Evolutionary conservation across 192 early-diverging fungal genomes (phyloP), one percentile per base, ranked within the genome.

Genomic region (Coemansia furcata): DNA sequence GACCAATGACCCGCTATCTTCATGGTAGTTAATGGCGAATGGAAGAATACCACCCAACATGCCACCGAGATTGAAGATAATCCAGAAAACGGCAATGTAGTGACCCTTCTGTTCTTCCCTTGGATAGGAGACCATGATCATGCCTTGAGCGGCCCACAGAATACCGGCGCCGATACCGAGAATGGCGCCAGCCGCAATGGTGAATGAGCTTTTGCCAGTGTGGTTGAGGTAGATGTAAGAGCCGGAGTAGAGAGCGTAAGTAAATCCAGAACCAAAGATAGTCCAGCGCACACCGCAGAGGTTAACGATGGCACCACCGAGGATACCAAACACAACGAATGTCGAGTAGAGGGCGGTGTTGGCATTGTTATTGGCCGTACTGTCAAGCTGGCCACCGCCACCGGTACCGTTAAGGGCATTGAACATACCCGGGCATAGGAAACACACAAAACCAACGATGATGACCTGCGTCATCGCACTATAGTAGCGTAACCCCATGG

Each of bases 91-190:
- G 23, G 88, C 88, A 57, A 96, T 92, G 77, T 84, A 92, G 65
- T 84, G 87, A 40, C 91, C 93, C 83, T 94, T 94, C 46, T 91
- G 84, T n/a, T 87, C 71, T 69, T 94, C 93, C 17, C 78, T 77
- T 33, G 94, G 92, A 74, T 96, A 94, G 60, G 94, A 89, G 71
- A 92, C 85, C 89, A 93, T 92, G 68, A 95, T 92, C 76, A 89
- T 87, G 38, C 92, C 88, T 67, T 92, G 90, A 12, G 90, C 89
- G 4, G 92, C 89, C 86, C 88, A 88, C 57, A 92, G 76, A 67
- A 95, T 86, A 61, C 91, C 92, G 4, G 94, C 94, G 63, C 92
- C 90, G 23, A 92, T 62, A 71, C 94, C 94, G 39, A 95, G 88
- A 60, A 94, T 82, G 4, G 86, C 94, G 44, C 93, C 93, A 17